These are phyloP conservation scores for Kodamaea fukazawae DNA, from an alignment of 805 yeast species.

Conservation along the genomic window DNA sequence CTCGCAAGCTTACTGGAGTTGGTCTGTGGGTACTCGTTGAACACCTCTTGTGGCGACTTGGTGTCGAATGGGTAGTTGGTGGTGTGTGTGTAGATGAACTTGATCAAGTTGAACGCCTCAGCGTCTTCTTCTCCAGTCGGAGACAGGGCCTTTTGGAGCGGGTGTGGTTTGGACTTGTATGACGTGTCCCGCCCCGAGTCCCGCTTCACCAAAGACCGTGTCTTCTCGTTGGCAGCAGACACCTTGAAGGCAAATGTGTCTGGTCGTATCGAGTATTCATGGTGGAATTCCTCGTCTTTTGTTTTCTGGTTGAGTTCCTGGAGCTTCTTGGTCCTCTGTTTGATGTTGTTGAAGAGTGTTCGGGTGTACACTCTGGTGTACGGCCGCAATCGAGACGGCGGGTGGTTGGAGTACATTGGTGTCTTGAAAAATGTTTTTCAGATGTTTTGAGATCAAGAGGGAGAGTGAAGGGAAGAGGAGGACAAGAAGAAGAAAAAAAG, in stretches of 20 bases:
- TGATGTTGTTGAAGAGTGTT: slow-evolving; percentile 20
- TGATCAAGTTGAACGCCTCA: slow-evolving; percentile 26
- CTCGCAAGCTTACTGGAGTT: slow-evolving; percentile 32
- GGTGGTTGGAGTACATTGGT: too few species aligned
- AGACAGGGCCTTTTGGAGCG: slow-evolving; percentile 20
- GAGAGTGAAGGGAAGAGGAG: too few species aligned
- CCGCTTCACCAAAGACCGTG: slow-evolving; percentile 14
- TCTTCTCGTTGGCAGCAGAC: slow-evolving; percentile 20
- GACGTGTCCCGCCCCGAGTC: not conserved
- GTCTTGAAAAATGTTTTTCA: too few species aligned
- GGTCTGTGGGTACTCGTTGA: slow-evolving; percentile 33
- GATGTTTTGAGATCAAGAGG: too few species aligned
- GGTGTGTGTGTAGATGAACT: slow-evolving; percentile 36
- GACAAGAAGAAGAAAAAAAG: too few species aligned
- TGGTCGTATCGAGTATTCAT: slow-evolving; percentile 45
- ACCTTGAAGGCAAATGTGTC: slow-evolving; percentile 46
- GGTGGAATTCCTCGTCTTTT: slow-evolving; percentile 24
- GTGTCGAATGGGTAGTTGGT: slow-evolving; percentile 42
- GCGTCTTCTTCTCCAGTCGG: slow-evolving; percentile 1
- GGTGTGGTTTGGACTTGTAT: slow-evolving; percentile 17
- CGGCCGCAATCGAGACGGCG: too few species aligned
- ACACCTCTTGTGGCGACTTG: slow-evolving; percentile 39
- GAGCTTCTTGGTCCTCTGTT: slow-evolving; percentile 15
- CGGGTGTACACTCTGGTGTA: slow-evolving; percentile 9
- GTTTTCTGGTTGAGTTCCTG: slow-evolving; percentile 13